phyloP scores from a whole-genome alignment of 164 flowering plant genomes.

The Nymphaea colorata region DNA sequence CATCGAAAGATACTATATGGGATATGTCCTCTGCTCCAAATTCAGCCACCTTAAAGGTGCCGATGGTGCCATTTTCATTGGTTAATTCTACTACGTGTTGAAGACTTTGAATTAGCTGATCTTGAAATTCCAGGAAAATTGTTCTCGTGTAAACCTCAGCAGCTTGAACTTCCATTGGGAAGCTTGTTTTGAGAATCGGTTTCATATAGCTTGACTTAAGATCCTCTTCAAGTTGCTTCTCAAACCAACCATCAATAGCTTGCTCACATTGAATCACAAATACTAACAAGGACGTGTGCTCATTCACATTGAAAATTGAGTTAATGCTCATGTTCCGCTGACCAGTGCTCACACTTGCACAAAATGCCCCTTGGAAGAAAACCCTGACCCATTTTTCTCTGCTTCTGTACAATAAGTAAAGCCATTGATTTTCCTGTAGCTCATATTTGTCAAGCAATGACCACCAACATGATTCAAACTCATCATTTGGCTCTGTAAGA shows the following conservation, averaged over 20 bases:
- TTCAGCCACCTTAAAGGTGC: slow-evolving; percentile 66
- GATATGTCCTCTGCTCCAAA: slow-evolving; percentile 68
- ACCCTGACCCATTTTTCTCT: slow-evolving; percentile 53
- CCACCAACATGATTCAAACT: slow-evolving; percentile 57
- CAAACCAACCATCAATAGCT: slow-evolving; percentile 34
- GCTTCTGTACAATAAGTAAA: slow-evolving; percentile 34
- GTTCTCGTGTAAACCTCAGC: slow-evolving; percentile 56
- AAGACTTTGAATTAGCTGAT: slow-evolving; percentile 73
- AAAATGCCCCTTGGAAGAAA: slow-evolving; percentile 47
- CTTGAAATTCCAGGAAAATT: slow-evolving; percentile 71
- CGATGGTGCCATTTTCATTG: slow-evolving; percentile 42
- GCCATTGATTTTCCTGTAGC: slow-evolving; percentile 47
- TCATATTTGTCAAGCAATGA: slow-evolving; percentile 43
- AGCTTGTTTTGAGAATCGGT: slow-evolving; percentile 65
- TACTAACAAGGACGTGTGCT: slow-evolving; percentile 38
- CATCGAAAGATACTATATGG: slow-evolving; percentile 45
- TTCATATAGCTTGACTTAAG: slow-evolving; percentile 48
- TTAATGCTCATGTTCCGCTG: slow-evolving; percentile 23
- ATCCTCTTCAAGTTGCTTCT: slow-evolving; percentile 54
- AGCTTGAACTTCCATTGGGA: slow-evolving; percentile 91
- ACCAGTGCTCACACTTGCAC: slow-evolving; percentile 34
- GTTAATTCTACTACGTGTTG: slow-evolving; percentile 67
- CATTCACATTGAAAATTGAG: slow-evolving; percentile 65
- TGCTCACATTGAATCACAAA: slow-evolving; percentile 45
- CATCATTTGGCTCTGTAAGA: slow-evolving; percentile 47